These are phyloP conservation scores for Neonectria ditissima DNA, from an alignment of 2,329 filamentous ascomycete genomes.

Conservation along the genomic window DNA sequence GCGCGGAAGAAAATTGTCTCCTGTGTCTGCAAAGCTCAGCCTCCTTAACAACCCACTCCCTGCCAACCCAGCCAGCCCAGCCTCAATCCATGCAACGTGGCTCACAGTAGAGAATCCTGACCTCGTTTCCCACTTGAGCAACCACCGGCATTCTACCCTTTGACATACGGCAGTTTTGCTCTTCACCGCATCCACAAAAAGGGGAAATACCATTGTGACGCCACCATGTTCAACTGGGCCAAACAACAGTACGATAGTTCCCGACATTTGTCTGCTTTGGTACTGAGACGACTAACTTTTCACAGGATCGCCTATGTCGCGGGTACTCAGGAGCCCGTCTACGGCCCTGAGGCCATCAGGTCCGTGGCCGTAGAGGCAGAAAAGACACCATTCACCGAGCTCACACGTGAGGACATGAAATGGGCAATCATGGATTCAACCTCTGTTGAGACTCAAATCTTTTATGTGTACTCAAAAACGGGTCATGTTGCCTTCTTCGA, in stretches of 20 bases:
- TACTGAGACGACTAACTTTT: slow-evolving; percentile 31
- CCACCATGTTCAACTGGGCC: slow-evolving; percentile 90
- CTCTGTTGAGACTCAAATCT: slow-evolving; percentile 93
- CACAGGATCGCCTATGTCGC: slow-evolving; percentile 80
- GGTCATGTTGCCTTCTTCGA: slow-evolving; percentile 85
- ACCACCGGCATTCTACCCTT: neutral
- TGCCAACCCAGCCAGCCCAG: neutral
- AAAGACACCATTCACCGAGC: slow-evolving; percentile 82
- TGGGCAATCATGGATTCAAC: slow-evolving; percentile 89
- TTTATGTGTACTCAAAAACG: slow-evolving; percentile 86
- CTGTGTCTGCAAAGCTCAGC: neutral
- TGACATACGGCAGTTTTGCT: no score
- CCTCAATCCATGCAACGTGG: neutral
- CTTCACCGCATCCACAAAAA: neutral
- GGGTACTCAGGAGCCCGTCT: slow-evolving; percentile 95
- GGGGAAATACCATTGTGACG: neutral
- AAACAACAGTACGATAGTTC: slow-evolving; percentile 80
- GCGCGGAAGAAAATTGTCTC: neutral
- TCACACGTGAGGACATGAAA: slow-evolving; percentile 80
- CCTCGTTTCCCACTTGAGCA: neutral
- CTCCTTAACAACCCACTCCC: neutral
- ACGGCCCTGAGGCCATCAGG: slow-evolving; percentile 87
- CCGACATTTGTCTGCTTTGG: neutral
- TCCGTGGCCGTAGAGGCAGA: slow-evolving; percentile 86
- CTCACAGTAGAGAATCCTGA: neutral